These are phyloP conservation scores for Lodderomyces margitis DNA, from an alignment of 1,139 yeast genomes.

Conservation along the genomic window DNA sequence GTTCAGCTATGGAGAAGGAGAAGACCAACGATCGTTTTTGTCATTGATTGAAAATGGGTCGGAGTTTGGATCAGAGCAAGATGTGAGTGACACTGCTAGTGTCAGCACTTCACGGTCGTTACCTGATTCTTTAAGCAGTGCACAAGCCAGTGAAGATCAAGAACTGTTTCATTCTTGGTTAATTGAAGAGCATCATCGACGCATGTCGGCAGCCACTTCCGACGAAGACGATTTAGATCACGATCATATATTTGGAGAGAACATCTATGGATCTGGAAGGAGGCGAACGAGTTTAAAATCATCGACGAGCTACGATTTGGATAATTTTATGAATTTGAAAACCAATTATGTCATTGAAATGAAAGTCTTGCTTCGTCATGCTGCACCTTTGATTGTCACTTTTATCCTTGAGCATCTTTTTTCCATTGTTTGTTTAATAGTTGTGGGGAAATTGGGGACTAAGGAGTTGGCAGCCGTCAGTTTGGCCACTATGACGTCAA, in stretches of 20 bases:
- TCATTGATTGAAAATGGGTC: slow-evolving; percentile 42
- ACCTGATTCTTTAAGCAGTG: slow-evolving; percentile 59
- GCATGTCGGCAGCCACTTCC: slow-evolving; percentile 41
- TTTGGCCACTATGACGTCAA: slow-evolving; percentile 83
- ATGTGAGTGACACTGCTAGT: slow-evolving; percentile 49
- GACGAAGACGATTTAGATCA: slow-evolving; percentile 17
- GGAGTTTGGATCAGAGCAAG: slow-evolving; percentile 41
- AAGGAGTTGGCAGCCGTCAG: slow-evolving; percentile 79
- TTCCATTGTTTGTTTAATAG: slow-evolving; percentile 66
- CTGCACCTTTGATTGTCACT: slow-evolving; percentile 64
- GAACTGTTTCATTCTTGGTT: slow-evolving; percentile 60
- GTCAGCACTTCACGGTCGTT: slow-evolving; percentile 56
- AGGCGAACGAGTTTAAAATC: slow-evolving; percentile 13
- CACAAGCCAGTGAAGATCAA: slow-evolving; percentile 50
- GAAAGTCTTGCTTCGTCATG: slow-evolving; percentile 48
- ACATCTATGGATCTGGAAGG: slow-evolving; percentile 15
- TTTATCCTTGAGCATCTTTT: slow-evolving; percentile 71
- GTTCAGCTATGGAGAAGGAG: slow-evolving; percentile 59
- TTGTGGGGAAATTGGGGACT: slow-evolving; percentile 73
- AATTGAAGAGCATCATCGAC: slow-evolving; percentile 63
- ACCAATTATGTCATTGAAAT: slow-evolving; percentile 50
- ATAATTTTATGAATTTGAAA: slow-evolving; percentile 33
- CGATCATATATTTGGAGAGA: slow-evolving; percentile 6
- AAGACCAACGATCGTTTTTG: slow-evolving; percentile 66
- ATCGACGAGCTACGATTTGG: slow-evolving; percentile 3